A percentile compares a stretch with the other conserved stretches of the same genome.
Conservation (phyloP, 225 moss, liverwort and hornwort species). For the Marchantia polymorpha region DNA sequence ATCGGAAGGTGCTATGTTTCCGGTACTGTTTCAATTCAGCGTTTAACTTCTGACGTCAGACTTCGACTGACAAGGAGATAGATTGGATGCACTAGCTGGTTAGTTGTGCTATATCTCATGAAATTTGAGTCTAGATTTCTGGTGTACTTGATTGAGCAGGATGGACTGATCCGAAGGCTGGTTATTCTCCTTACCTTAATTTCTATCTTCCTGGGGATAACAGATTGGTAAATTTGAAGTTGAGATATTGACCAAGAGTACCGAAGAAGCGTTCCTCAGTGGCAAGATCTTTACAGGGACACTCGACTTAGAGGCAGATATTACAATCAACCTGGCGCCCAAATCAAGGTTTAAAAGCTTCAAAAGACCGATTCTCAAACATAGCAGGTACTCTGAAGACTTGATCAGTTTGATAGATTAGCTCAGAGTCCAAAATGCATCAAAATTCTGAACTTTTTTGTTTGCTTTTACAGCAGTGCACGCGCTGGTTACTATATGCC, state of each 20-base stretch:
- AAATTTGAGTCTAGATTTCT: neutral
- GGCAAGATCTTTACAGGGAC: slow-evolving; percentile 52
- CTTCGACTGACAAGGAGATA: neutral
- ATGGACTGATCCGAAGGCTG: too few species aligned
- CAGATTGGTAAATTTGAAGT: slow-evolving; percentile 85
- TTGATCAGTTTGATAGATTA: too few species aligned
- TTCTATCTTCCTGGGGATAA: neutral
- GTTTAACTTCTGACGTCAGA: neutral
- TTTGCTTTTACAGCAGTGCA: too few species aligned
- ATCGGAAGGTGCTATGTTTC: slow-evolving; percentile 62
- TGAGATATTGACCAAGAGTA: slow-evolving; percentile 63
- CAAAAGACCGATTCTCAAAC: slow-evolving; percentile 39
- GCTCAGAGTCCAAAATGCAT: too few species aligned
- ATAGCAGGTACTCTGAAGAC: slow-evolving; percentile 27
- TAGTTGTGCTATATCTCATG: neutral
- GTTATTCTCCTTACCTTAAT: neutral
- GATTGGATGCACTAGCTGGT: neutral
- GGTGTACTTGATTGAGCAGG: neutral
- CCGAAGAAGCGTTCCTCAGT: slow-evolving; percentile 57
- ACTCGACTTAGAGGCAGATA: slow-evolving; percentile 30
- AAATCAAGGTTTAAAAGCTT: slow-evolving; percentile 46
- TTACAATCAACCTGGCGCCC: slow-evolving; percentile 25
- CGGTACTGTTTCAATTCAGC: slow-evolving; percentile 39
- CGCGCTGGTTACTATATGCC: too few species aligned
- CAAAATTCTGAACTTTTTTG: too few species aligned